Evolutionary conservation across 176 grass and related monocot species (phyloP), one percentile per base, ranked within the genome.

Genomic region (Aegilops tauschii): DNA sequence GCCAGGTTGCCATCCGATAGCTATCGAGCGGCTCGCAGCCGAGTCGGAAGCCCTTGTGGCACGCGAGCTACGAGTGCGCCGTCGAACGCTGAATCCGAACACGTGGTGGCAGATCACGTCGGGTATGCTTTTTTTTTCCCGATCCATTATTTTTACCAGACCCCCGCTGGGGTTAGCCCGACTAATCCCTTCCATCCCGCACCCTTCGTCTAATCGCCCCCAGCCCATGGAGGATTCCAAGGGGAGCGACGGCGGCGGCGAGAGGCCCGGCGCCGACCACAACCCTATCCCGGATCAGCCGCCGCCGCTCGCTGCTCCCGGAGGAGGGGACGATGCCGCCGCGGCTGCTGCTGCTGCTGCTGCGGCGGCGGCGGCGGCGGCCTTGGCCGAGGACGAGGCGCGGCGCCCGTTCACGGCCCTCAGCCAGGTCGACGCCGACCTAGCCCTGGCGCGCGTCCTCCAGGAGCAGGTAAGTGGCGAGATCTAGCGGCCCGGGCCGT

Each of bases 371-470:
- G 23, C 35, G 23, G 84, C 69, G 5, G 92, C 64, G 58, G 79
- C 85, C 14, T 10, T 30, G 73, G 47, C 74, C 47, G 82, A 27
- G 2, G 74, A 29, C 14, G 44, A 74, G 11, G 25, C 80, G 59
- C 91, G 97, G 71, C 86, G 84, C 16, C 97, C 97, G 17, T 99
- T 99, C 88, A 94, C 94, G 28, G 90, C 87, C 36, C 93, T 99
- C 69, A 94, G 89, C 87, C 97, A 99, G 94, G 90, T 96, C 85
- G 97, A 96, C 63, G 97, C 97, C 56, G 97, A 99, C 90, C 94
- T 93, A 66, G 97, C 97, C 81, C 94, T 99, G 13, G 94, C 97
- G 16, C 90, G 97, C 44, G 97, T 93, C 44, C 94, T 99, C 54
- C 97, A 99, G 87, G 97, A 99, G 70, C 97, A 99, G 90, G 97